Conservation (phyloP, 2,329 filamentous ascomycete genomes). For the Alternaria gaisen region DNA sequence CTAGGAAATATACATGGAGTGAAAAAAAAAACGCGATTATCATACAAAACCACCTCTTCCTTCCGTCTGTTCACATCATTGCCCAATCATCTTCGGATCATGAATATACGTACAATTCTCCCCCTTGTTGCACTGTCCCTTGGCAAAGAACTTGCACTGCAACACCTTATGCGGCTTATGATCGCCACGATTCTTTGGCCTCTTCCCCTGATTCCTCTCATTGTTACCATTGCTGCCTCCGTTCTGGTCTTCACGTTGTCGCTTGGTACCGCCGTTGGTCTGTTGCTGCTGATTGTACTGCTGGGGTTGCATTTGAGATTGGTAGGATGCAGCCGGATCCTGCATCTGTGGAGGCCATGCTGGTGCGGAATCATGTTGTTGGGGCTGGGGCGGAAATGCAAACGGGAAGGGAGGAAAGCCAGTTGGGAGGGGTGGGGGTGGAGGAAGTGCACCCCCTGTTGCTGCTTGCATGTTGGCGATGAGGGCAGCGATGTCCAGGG, state of each 20-base stretch:
- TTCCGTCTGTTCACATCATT: background rate
- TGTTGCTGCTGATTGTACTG: constrained; percentile 34
- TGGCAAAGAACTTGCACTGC: constrained; percentile 73
- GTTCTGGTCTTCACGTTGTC: constrained; percentile 44
- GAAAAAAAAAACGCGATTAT: constrained; percentile 7
- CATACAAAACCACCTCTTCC: constrained; percentile 10
- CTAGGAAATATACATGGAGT: constrained; percentile 10
- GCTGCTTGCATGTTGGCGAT: constrained; percentile 36
- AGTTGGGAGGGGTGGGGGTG: constrained; percentile 37
- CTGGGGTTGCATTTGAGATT: constrained; percentile 16
- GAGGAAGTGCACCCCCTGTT: constrained; percentile 26
- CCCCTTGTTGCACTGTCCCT: constrained; percentile 76
- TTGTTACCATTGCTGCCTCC: constrained; percentile 35
- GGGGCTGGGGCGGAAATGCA: constrained; percentile 23
- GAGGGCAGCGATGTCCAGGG: constrained; percentile 35
- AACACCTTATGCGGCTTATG: constrained; percentile 50
- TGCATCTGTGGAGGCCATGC: constrained; percentile 28
- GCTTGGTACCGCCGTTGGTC: constrained; percentile 46
- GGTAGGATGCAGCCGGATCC: constrained; percentile 13
- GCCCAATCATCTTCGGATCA: constrained; percentile 51
- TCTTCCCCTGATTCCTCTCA: constrained; percentile 63
- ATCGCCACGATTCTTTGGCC: constrained; percentile 31
- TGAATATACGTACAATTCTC: constrained; percentile 79
- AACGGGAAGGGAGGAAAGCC: constrained; percentile 30
- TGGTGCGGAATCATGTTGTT: constrained; percentile 15